These are phyloP conservation scores for Schwanniomyces sp. DNA, from an alignment of 805 yeast genomes.

Conservation along the genomic window DNA sequence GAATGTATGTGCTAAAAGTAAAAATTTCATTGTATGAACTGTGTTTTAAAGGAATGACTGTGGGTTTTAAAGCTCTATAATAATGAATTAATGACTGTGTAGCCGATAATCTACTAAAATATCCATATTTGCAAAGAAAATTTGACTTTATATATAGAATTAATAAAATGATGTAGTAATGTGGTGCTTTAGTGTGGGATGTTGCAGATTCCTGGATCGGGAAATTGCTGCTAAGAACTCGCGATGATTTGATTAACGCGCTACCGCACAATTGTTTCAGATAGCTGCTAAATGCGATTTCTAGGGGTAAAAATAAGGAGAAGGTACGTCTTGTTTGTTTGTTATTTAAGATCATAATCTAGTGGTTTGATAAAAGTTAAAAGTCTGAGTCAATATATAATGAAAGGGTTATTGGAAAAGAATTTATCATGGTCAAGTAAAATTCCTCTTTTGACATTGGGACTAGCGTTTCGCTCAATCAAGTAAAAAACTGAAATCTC, in stretches of 20 bases:
- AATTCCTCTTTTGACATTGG: neutral
- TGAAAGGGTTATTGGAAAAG: neutral
- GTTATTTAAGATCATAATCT: neutral
- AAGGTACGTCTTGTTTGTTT: neutral
- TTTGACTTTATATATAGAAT: neutral
- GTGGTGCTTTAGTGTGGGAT: neutral
- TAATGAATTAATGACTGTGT: neutral
- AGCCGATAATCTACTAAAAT: neutral
- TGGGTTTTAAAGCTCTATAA: neutral
- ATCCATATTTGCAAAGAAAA: neutral
- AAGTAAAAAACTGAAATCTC: neutral
- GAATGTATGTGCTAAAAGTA: slow-evolving; percentile 1
- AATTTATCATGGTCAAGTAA: neutral
- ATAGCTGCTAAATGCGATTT: neutral
- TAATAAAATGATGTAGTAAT: neutral
- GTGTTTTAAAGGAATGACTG: neutral
- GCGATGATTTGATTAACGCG: neutral
- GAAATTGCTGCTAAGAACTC: neutral
- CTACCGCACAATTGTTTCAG: neutral
- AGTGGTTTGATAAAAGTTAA: neutral
- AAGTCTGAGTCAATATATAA: too few relatives aligned
- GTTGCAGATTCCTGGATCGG: neutral
- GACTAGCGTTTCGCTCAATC: neutral
- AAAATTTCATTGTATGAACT: neutral
- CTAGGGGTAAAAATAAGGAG: neutral